phyloP scores from a whole-genome alignment of 176 grass and related monocot species.

The Tillandsia leiboldiana region DNA sequence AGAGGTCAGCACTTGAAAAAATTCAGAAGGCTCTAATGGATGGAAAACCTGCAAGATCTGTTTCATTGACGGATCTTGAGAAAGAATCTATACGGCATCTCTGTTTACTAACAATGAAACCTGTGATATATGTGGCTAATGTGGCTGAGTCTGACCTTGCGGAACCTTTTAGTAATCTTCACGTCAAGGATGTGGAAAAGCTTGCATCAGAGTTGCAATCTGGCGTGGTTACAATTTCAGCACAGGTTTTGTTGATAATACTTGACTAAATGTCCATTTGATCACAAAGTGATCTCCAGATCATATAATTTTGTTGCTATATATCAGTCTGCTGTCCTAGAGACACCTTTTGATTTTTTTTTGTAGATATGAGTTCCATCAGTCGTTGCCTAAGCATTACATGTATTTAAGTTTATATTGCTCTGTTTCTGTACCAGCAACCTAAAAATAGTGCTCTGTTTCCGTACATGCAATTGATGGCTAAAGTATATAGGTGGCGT shows the following conservation, averaged over 20 bases:
- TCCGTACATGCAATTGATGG: neutral
- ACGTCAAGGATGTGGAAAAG: conserved; percentile 65
- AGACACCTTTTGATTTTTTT: neutral
- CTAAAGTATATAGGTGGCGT: neutral
- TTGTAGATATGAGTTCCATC: neutral
- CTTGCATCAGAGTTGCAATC: conserved; percentile 74
- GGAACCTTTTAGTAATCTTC: conserved; percentile 57
- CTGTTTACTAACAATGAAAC: conserved; percentile 92
- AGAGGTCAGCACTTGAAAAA: conserved; percentile 69
- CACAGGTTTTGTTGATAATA: conserved; percentile 49
- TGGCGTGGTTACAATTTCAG: conserved; percentile 91
- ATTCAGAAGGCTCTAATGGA: conserved; percentile 62
- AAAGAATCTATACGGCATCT: conserved; percentile 82
- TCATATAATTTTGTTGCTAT: too few species aligned
- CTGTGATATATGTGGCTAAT: conserved; percentile 97
- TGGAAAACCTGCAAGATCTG: conserved; percentile 84
- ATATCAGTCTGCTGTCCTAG: too few species aligned
- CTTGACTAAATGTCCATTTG: too few species aligned
- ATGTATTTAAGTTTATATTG: neutral
- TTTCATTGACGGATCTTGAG: conserved; percentile 73
- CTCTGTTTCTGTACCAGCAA: neutral
- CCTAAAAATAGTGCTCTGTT: neutral
- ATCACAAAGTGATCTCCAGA: too few species aligned
- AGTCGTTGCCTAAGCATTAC: neutral
- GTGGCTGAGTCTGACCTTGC: conserved; percentile 91